Evolutionary conservation across 139 green algal genomes (phyloP).

Genomic region (Pycnococcus provasolii): DNA sequence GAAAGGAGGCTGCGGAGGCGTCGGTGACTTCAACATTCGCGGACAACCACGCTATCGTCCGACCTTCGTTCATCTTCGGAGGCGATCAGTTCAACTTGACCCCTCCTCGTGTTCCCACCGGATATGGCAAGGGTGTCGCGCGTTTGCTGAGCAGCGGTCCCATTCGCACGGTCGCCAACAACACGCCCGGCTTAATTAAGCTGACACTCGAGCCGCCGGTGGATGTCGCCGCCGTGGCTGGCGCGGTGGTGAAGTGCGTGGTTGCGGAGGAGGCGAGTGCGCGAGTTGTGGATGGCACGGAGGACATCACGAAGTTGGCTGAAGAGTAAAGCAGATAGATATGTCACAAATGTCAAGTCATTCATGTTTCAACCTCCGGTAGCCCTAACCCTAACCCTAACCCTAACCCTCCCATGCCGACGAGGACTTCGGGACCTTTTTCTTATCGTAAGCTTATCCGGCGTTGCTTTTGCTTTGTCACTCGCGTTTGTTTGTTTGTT

Average conservation of each 20-base stretch:
- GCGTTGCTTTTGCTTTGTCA: too few relatives aligned
- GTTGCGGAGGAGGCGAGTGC: background rate
- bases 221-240: constrained; percentile 13
- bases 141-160: background rate
- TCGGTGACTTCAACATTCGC: background rate
- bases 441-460: too few relatives aligned
- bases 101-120: constrained; percentile 11
- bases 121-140: constrained; percentile 6
- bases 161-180: background rate
- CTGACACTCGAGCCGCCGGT: constrained; percentile 19
- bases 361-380: background rate
- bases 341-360: constrained; percentile 5
- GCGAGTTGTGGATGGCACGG: constrained; percentile 3
- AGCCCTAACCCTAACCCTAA: too few relatives aligned
- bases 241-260: background rate
- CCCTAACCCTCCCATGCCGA: too few relatives aligned
- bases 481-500: too few relatives aligned
- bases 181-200: constrained; percentile 3
- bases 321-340: background rate
- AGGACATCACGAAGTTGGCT: constrained; percentile 12
- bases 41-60: background rate
- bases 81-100: constrained; percentile 11
- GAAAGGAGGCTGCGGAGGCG: constrained; percentile 8
- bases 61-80: constrained; percentile 19
- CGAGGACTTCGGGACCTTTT: too few relatives aligned